Percentiles rank a stretch among this genome's conserved stretches.
These are phyloP conservation scores for Eutrema salsugineum DNA, from an alignment of 441 rosid species.

Conservation along the genomic window DNA sequence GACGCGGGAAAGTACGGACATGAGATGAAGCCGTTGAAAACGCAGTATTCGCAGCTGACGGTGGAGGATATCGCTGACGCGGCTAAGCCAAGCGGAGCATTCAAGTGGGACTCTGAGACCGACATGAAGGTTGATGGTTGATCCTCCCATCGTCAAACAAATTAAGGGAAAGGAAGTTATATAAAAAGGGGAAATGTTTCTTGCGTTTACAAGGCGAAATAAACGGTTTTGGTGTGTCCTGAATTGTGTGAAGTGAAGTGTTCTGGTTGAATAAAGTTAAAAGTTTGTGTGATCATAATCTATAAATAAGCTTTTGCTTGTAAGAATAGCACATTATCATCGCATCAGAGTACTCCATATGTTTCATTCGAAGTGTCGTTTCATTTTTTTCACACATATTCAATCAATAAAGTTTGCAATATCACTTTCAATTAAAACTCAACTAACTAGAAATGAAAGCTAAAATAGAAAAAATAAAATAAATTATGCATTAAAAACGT, in stretches of 20 bases:
- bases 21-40: slow-evolving; percentile 44
- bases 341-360: no score
- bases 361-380: no score
- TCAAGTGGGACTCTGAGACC: slow-evolving; percentile 64
- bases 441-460: no score
- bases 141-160: neutral
- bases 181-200: neutral
- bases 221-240: neutral
- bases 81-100: slow-evolving; percentile 46
- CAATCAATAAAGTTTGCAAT: no score
- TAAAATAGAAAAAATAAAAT: no score
- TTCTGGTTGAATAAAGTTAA: neutral
- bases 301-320: neutral
- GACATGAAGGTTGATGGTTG: slow-evolving; percentile 50
- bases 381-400: no score
- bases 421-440: no score
- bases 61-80: slow-evolving; percentile 55
- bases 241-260: neutral
- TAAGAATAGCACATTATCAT: neutral
- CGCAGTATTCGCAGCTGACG: slow-evolving; percentile 40
- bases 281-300: neutral
- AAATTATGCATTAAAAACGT: no score
- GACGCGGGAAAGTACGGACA: slow-evolving; percentile 52
- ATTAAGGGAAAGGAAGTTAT: neutral
- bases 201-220: neutral